These are phyloP conservation scores for Phanerochaete carnosa DNA, from an alignment of 768 basidiomycete species.

Conservation along the genomic window DNA sequence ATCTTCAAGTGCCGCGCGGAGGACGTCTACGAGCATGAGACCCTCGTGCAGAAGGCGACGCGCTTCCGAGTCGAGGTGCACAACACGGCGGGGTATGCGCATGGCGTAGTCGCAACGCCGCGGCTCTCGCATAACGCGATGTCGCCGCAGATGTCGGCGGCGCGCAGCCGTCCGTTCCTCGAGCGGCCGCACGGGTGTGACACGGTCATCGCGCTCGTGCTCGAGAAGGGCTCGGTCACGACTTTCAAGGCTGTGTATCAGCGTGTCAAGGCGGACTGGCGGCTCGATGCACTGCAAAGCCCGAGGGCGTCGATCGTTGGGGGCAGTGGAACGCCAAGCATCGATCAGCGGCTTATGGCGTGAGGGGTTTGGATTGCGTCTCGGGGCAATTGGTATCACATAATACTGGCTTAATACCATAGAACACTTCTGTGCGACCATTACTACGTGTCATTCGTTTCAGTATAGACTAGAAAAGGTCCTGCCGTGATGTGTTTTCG, in stretches of 20 bases:
- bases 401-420: background rate
- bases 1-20: conserved; percentile 51
- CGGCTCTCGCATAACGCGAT: conserved; percentile 22
- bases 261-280: conserved; percentile 69
- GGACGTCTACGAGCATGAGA: conserved; percentile 40
- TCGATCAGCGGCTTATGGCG: conserved; percentile 19
- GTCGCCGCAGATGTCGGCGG: conserved; percentile 23
- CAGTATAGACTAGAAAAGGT: no score
- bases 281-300: conserved; percentile 32
- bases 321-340: conserved; percentile 12
- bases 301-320: conserved; percentile 14
- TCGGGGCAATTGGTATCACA: no score
- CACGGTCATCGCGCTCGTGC: conserved; percentile 73
- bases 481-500: no score
- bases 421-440: background rate
- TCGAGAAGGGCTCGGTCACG: conserved; percentile 89
- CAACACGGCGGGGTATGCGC: conserved; percentile 9
- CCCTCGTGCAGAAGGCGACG: conserved; percentile 62
- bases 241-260: conserved; percentile 79
- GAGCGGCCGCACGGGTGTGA: conserved; percentile 34
- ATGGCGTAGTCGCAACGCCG: conserved; percentile 13
- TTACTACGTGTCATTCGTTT: background rate
- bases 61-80: conserved; percentile 82
- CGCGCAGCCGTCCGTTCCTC: conserved; percentile 17
- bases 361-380: background rate